Percentiles rank a stretch among this genome's conserved stretches.
phyloP scores from a whole-genome alignment of 2,329 filamentous ascomycete genomes.

The Bipolaris bicolor region DNA sequence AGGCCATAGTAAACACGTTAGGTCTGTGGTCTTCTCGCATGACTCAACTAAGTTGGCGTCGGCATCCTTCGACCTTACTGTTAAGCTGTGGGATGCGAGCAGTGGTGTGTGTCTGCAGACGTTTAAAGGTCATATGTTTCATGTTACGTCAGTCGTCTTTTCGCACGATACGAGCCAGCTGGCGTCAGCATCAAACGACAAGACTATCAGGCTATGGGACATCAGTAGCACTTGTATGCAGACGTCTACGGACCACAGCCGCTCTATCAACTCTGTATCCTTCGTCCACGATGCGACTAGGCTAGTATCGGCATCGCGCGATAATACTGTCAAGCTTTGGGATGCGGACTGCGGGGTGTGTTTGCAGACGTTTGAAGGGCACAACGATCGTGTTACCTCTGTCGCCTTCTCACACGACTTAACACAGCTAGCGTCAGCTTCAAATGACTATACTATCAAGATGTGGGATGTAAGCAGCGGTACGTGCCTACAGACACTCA shows the following conservation, averaged over 20 bases:
- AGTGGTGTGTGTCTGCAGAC: no score
- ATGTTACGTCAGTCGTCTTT: not conserved
- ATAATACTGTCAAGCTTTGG: constrained; percentile 22
- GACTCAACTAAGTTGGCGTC: no score
- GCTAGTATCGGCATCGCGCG: constrained; percentile 13
- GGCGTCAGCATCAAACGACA: not conserved
- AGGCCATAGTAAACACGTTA: no score
- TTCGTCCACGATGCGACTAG: constrained; percentile 27
- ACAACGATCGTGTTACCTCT: not conserved
- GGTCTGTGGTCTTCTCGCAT: no score
- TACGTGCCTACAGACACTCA: no score
- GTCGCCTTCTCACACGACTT: not conserved
- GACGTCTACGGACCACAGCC: not conserved
- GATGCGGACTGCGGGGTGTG: constrained; percentile 21
- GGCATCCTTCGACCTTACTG: no score
- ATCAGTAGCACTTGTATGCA: not conserved
- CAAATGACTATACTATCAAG: no score
- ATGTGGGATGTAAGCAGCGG: no score
- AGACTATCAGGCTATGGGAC: not conserved
- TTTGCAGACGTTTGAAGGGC: constrained; percentile 21
- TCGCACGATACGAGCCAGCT: not conserved
- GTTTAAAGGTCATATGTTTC: no score
- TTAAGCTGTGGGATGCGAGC: no score
- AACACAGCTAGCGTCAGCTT: no score
- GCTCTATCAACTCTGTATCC: constrained; percentile 16